Percentiles rank a stretch among this genome's conserved stretches.
Conservation (phyloP, 2,329 filamentous ascomycete genomes). For the Calonectria crousiana region DNA sequence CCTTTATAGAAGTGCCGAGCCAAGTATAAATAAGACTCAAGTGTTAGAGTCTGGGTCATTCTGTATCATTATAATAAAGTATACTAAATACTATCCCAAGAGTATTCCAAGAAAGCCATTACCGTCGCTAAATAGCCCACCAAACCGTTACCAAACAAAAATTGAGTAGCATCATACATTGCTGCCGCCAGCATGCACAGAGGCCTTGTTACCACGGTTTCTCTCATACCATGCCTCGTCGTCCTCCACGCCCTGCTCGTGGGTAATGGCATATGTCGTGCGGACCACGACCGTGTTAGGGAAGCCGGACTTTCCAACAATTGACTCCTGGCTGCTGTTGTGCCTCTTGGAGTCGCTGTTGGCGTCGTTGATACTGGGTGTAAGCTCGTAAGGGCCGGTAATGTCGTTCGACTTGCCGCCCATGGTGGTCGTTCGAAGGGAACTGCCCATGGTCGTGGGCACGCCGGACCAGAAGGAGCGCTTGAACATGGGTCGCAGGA, state of each 20-base stretch:
- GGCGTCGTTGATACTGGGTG: conserved; percentile 18
- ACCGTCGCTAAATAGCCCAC: neutral
- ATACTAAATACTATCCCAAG: neutral
- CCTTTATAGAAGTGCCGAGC: too few relatives aligned
- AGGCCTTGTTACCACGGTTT: neutral
- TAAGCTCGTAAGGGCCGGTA: conserved; percentile 30
- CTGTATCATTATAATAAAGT: neutral
- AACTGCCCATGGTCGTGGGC: neutral
- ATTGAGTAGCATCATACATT: neutral
- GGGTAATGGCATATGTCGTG: conserved; percentile 29
- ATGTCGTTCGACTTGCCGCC: conserved; percentile 25
- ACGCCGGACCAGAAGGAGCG: conserved; percentile 25
- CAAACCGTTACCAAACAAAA: neutral
- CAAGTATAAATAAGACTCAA: too few relatives aligned
- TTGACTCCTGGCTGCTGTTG: conserved; percentile 31
- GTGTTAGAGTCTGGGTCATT: too few relatives aligned
- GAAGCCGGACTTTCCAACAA: conserved; percentile 12
- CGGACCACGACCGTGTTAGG: conserved; percentile 28
- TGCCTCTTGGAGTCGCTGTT: conserved; percentile 3
- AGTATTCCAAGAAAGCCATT: neutral
- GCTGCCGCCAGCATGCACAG: neutral
- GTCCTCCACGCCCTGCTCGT: neutral
- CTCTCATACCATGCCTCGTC: neutral
- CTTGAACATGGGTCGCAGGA: conserved; percentile 30
- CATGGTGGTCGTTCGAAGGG: conserved; percentile 4